Base-by-base conservation (phyloP, 2,329 filamentous ascomycete species). In the Purpureocillium takamizusanense region DNA sequence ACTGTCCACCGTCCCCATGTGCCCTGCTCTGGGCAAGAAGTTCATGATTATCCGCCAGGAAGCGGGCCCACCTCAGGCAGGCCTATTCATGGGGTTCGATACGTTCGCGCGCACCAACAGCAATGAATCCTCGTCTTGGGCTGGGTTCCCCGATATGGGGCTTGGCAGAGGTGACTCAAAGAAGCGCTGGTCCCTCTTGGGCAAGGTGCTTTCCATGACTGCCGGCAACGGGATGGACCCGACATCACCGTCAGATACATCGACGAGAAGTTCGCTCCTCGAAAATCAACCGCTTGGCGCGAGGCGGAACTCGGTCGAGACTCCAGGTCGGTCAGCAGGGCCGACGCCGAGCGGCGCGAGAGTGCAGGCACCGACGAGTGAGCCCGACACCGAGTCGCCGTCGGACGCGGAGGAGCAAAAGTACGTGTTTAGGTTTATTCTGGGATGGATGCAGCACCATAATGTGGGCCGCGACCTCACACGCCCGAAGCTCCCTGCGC, bases 11-110 rank as follows among this genome's bases (percentile, higher is more conserved):
- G 79, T 78, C 6, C 86, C 89, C n/a, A 88, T 83, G 51, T 81
- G 82, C 41, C 89, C 89, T 6, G 86, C 87, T 3, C 86, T 89
- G 2, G 83, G 85, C 34, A 86, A 90, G 52, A 76, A 85, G 44
- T 85, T 95, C 43, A 77, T 94, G 60, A 95, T 95, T 50, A 83
- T 95, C 47, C 81, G 87, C 41, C 89, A 85, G 46, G 88, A 95
- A 43, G 52, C 72, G 16, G 65, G 63, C 33, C 50, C 57, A 4
- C 57, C 65, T 1, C 72, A 74, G 43, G 60, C 63, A 3, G 69
- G 69, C 7, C 56, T 75, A 8, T 61, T 67, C 40, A 52, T 69
- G 35, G 68, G 67, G 13, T 76, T 76, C 42, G 72, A 76, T 50
- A 60, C 65, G 0, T 64, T 67, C 43, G 47, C 58, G 28, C 52